A percentile compares a stretch with the other conserved stretches of the same genome.
Evolutionary conservation across 73 alveolate genomes (phyloP).

Genomic region (Paramecium sexaurelia): DNA sequence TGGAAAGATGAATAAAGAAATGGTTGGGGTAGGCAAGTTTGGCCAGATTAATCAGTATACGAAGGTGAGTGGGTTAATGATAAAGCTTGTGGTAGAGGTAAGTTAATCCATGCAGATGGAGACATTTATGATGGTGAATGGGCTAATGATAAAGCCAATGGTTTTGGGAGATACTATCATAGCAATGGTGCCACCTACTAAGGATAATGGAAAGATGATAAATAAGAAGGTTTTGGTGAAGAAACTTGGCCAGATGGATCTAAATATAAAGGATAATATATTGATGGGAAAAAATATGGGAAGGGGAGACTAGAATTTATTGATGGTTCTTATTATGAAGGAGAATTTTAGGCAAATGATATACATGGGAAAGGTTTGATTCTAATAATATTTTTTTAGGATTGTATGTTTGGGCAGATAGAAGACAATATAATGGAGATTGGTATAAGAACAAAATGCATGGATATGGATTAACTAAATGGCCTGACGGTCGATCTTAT

Average conservation of each 20-base stretch:
- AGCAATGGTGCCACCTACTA: slow-evolving; percentile 72
- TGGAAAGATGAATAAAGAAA: slow-evolving; percentile 70
- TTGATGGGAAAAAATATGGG: slow-evolving; percentile 74
- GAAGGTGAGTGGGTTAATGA: slow-evolving; percentile 81
- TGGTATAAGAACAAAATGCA: slow-evolving; percentile 69
- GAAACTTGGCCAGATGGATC: slow-evolving; percentile 84
- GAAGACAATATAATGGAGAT: slow-evolving; percentile 77
- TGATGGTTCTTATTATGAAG: slow-evolving; percentile 77
- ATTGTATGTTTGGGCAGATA: slow-evolving; percentile 79
- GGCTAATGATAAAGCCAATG: slow-evolving; percentile 76
- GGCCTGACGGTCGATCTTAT: slow-evolving; percentile 76
- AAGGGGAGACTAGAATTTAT: slow-evolving; percentile 72
- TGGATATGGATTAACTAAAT: slow-evolving; percentile 70
- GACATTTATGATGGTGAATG: slow-evolving; percentile 76
- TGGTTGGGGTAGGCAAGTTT: slow-evolving; percentile 75
- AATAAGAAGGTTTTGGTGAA: slow-evolving; percentile 77
- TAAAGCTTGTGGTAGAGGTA: slow-evolving; percentile 83
- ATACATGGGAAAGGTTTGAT: slow-evolving; percentile 49
- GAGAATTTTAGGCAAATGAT: slow-evolving; percentile 68
- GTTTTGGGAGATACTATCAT: slow-evolving; percentile 62
- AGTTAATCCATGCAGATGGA: slow-evolving; percentile 79
- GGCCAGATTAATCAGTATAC: slow-evolving; percentile 77
- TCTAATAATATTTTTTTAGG: slow-evolving; percentile 51
- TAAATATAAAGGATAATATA: slow-evolving; percentile 71
- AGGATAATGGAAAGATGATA: slow-evolving; percentile 80